Evolutionary conservation across 2,329 filamentous ascomycete genomes (phyloP).

Genomic region (Fusarium mexicanum): DNA sequence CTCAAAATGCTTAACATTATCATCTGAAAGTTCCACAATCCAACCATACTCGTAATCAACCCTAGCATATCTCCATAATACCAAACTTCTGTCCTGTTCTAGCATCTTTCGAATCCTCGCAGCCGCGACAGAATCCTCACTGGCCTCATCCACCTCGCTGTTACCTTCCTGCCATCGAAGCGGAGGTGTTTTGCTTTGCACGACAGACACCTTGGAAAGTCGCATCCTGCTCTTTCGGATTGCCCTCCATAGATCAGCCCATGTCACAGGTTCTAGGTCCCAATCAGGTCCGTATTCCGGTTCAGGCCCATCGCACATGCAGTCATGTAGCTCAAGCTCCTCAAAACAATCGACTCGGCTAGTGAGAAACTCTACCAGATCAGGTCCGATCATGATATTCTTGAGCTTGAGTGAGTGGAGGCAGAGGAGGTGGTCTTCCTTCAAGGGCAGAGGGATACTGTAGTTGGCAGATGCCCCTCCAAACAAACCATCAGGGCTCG

Average conservation of each 20-base stretch:
- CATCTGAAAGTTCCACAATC: background rate
- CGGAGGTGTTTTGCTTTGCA: background rate
- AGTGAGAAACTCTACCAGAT: background rate
- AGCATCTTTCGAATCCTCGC: background rate
- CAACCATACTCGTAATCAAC: background rate
- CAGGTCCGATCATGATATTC: background rate
- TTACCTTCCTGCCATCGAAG: background rate
- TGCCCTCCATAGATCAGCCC: background rate
- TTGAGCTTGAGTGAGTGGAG: background rate
- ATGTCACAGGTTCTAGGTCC: background rate
- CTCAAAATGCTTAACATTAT: background rate
- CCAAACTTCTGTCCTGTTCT: background rate
- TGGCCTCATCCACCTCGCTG: background rate
- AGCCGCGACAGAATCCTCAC: background rate
- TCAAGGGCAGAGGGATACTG: background rate
- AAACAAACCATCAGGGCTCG: background rate
- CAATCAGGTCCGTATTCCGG: background rate
- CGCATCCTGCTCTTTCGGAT: background rate
- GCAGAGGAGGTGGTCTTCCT: fast-evolving
- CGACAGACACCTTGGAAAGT: background rate
- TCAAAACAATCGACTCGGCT: background rate
- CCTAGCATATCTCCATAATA: conserved; percentile 1
- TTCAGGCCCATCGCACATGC: background rate
- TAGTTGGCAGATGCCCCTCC: background rate
- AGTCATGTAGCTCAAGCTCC: background rate